phyloP scores from a whole-genome alignment of 192 early-diverging fungal genomes.

The Entomortierella parvispora region DNA sequence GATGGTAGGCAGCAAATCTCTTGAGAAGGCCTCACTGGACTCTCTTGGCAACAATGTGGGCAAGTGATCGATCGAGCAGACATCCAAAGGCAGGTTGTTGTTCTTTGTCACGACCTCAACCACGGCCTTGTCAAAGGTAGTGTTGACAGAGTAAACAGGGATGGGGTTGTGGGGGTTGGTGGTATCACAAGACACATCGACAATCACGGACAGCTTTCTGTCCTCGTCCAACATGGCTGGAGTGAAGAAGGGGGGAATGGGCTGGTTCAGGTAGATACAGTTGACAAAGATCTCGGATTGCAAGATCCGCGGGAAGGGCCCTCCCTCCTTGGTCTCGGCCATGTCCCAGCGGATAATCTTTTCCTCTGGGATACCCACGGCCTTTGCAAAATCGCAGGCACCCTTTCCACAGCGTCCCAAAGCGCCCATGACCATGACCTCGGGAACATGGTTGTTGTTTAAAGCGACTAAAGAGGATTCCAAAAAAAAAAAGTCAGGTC shows the following conservation, averaged over 20 bases:
- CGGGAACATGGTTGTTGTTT: slow-evolving; percentile 73
- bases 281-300: slow-evolving; percentile 96
- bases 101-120: slow-evolving; percentile 73
- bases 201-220: slow-evolving; percentile 83
- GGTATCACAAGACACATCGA: slow-evolving; percentile 96
- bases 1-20: slow-evolving; percentile 88
- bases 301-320: slow-evolving; percentile 93
- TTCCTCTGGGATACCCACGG: slow-evolving; percentile 82
- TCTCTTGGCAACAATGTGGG: slow-evolving; percentile 95
- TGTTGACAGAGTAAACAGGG: slow-evolving; percentile 91
- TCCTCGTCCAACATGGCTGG: slow-evolving; percentile 76
- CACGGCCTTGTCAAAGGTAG: slow-evolving; percentile 94
- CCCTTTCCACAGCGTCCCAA: slow-evolving; percentile 95
- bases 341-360: slow-evolving; percentile 97
- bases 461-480: slow-evolving; percentile 34
- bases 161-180: slow-evolving; percentile 99
- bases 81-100: slow-evolving; percentile 73
- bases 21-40: slow-evolving; percentile 86
- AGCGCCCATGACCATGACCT: slow-evolving; percentile 98
- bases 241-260: slow-evolving; percentile 96
- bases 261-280: slow-evolving; percentile 95
- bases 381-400: slow-evolving; percentile 83
- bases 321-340: slow-evolving; percentile 90
- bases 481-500: neutral
- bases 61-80: slow-evolving; percentile 97